phyloP scores from a whole-genome alignment of 805 yeast species.

The Komagataella populi region DNA sequence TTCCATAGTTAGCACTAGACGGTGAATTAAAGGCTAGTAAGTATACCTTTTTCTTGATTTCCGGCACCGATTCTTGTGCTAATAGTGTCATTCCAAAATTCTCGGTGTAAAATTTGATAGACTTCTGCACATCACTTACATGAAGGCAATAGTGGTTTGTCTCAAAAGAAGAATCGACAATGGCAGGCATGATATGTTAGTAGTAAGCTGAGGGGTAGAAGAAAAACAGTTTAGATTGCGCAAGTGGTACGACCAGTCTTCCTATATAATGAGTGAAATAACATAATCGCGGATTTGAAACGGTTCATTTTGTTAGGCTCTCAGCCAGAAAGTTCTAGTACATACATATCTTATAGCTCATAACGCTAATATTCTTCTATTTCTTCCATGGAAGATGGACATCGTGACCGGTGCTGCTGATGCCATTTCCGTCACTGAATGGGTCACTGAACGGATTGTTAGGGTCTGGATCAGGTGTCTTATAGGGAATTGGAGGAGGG shows the following conservation, averaged over 20 bases:
- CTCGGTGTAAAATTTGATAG: conserved; percentile 60
- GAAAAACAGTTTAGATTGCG: background rate
- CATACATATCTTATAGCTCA: background rate
- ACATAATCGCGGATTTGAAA: background rate
- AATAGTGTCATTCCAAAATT: conserved; percentile 63
- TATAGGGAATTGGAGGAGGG: background rate
- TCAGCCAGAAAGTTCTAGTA: background rate
- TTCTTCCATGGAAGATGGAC: background rate
- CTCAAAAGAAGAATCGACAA: conserved; percentile 21
- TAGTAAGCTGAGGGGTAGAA: background rate
- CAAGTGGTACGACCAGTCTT: background rate
- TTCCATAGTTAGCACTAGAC: conserved; percentile 22
- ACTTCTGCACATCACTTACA: conserved; percentile 64
- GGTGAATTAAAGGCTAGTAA: conserved; percentile 46
- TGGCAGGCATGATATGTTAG: conserved; percentile 2
- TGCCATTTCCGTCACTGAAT: background rate
- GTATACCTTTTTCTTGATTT: conserved; percentile 49
- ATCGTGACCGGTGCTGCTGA: background rate
- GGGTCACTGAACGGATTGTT: background rate
- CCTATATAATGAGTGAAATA: background rate
- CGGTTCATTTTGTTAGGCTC: background rate
- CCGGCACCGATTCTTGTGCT: conserved; percentile 35
- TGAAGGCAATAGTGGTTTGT: conserved; percentile 69
- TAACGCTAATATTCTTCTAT: background rate
- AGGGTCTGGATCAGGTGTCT: background rate